Percentiles rank a stretch among this genome's conserved stretches.
phyloP scores from a whole-genome alignment of 208 protist species.

The Porcisia deanei region DNA sequence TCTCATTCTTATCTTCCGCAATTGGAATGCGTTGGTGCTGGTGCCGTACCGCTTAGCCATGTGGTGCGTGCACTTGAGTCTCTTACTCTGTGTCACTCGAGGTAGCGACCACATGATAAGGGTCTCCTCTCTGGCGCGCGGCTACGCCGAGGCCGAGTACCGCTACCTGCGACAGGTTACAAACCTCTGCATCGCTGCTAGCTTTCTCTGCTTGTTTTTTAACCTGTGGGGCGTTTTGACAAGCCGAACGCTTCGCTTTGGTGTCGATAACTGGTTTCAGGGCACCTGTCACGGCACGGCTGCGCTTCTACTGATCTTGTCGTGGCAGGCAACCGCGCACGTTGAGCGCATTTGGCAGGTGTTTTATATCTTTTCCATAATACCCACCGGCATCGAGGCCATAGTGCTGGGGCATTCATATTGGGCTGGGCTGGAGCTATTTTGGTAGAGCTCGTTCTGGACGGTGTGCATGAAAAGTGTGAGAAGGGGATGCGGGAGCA shows the following conservation, averaged over 20 bases:
- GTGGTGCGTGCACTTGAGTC: conserved; percentile 57
- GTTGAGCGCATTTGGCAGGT: conserved; percentile 65
- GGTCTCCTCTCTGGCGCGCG: conserved; percentile 29
- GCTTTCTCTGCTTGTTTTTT: conserved; percentile 58
- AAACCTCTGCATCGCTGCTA: conserved; percentile 43
- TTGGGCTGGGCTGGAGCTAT: conserved; percentile 45
- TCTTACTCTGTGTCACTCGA: conserved; percentile 50
- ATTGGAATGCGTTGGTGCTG: conserved; percentile 50
- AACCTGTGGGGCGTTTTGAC: conserved; percentile 54
- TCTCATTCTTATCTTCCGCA: conserved; percentile 28
- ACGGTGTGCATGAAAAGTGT: background rate
- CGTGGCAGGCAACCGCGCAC: conserved; percentile 46
- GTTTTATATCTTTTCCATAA: conserved; percentile 74
- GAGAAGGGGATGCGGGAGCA: background rate
- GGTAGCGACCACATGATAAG: conserved; percentile 61
- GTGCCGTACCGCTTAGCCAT: conserved; percentile 56
- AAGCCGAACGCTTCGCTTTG: conserved; percentile 64
- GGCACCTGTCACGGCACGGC: conserved; percentile 47
- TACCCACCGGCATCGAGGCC: conserved; percentile 65
- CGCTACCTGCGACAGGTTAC: conserved; percentile 41
- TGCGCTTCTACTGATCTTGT: conserved; percentile 55
- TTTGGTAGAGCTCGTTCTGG: conserved; percentile 17
- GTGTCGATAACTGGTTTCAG: conserved; percentile 60
- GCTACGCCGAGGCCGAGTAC: conserved; percentile 42
- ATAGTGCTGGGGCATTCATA: conserved; percentile 52